phyloP scores from a whole-genome alignment of 1,284 basidiomycete species.

The Exobasidium rhododendri region DNA sequence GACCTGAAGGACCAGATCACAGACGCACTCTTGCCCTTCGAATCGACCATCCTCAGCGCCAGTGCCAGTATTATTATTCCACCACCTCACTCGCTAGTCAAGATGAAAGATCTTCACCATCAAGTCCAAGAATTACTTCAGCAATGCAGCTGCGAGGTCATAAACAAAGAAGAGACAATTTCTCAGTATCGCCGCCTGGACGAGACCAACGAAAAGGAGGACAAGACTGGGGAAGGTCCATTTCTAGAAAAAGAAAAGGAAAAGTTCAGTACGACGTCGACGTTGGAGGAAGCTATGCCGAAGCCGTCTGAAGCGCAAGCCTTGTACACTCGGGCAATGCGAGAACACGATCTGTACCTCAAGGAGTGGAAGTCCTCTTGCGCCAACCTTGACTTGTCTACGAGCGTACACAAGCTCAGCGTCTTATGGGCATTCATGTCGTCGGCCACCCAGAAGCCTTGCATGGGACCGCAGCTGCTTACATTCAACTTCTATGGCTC shows the following conservation, averaged over 20 bases:
- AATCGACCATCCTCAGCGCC: conserved; percentile 79
- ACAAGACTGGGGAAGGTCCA: not conserved
- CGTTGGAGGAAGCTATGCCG: conserved; percentile 4
- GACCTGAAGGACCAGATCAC: conserved; percentile 16
- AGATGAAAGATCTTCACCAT: conserved; percentile 67
- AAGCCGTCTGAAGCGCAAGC: conserved; percentile 11
- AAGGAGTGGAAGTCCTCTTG: conserved; percentile 5
- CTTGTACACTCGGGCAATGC: not conserved
- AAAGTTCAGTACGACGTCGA: not conserved
- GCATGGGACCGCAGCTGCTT: conserved; percentile 60
- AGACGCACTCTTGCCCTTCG: conserved; percentile 74
- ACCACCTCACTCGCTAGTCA: conserved; percentile 77
- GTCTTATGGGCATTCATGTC: conserved; percentile 64
- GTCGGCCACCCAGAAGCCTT: conserved; percentile 60
- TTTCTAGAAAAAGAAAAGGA: not conserved
- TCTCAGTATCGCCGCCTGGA: not conserved
- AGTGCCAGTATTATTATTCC: conserved; percentile 84
- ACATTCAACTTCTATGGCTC: conserved; percentile 87
- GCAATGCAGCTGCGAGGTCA: not conserved
- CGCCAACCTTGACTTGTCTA: not conserved
- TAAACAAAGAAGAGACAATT: not conserved
- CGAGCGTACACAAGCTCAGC: conserved; percentile 58
- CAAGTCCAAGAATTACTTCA: not conserved
- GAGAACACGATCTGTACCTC: not conserved
- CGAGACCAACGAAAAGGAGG: not conserved